Percentiles rank a stretch among this genome's conserved stretches.
phyloP scores from a whole-genome alignment of 805 yeast genomes.

The Barnettozyma botsteinii region DNA sequence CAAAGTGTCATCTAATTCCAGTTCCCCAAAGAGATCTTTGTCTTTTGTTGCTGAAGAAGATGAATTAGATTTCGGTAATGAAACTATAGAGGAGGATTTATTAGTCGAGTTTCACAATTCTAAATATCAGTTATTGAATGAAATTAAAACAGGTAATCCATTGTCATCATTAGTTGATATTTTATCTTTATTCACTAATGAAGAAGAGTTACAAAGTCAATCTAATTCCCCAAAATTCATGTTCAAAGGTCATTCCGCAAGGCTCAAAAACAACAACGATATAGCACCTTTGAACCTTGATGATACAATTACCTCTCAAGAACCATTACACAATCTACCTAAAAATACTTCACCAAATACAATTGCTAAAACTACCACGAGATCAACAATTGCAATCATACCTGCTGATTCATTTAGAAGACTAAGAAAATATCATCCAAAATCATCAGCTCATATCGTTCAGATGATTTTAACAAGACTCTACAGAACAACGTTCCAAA shows the following conservation, averaged over 20 bases:
- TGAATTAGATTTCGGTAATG: constrained; percentile 21
- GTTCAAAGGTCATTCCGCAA: not conserved
- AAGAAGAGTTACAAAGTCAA: constrained; percentile 17
- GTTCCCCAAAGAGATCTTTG: constrained; percentile 6
- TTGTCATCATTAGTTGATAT: constrained; percentile 79
- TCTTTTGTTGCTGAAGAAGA: constrained; percentile 15
- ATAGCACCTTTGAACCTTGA: constrained; percentile 19
- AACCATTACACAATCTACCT: not conserved
- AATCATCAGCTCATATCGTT: constrained; percentile 88
- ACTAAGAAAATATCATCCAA: constrained; percentile 70
- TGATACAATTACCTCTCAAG: constrained; percentile 3
- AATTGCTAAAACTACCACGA: constrained; percentile 68
- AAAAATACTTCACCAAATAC: constrained; percentile 26
- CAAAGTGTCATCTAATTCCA: constrained; percentile 33
- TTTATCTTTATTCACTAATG: constrained; percentile 62
- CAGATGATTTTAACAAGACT: constrained; percentile 86
- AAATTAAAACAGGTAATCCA: constrained; percentile 79
- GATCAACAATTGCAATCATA: constrained; percentile 85
- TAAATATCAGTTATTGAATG: constrained; percentile 69
- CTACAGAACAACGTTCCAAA: constrained; percentile 85
- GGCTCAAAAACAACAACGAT: constrained; percentile 7
- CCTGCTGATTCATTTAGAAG: constrained; percentile 79
- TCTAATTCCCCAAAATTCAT: constrained; percentile 6
- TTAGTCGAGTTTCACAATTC: constrained; percentile 46
- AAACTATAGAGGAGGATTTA: constrained; percentile 3